Evolutionary conservation across 2,329 filamentous ascomycete species (phyloP).

Genomic region (Talaromyces sp.): DNA sequence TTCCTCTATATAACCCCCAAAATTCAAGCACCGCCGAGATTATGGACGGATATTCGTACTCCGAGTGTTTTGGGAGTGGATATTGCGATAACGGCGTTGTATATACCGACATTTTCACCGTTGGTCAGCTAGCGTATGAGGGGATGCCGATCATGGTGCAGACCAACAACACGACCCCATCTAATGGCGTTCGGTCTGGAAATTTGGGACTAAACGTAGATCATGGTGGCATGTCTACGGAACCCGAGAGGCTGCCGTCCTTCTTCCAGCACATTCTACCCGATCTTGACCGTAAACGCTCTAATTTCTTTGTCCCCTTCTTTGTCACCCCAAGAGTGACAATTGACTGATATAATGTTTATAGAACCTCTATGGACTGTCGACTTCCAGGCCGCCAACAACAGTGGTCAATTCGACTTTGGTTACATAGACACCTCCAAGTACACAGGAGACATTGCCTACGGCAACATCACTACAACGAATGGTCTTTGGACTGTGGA

Average conservation of each 20-base stretch:
- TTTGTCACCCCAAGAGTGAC: not conserved
- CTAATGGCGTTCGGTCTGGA: not conserved
- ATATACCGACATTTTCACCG: not conserved
- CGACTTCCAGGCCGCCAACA: not conserved
- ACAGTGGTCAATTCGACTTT: not conserved
- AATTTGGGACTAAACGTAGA: not conserved
- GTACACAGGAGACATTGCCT: not conserved
- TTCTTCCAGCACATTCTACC: not conserved
- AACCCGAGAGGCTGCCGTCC: not conserved
- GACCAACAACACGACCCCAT: not conserved
- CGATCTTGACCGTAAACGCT: not conserved
- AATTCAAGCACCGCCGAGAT: not conserved
- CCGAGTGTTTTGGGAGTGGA: not conserved
- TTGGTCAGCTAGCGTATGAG: not conserved
- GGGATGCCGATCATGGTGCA: not conserved
- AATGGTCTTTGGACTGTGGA: not conserved
- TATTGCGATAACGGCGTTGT: not conserved
- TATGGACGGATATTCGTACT: not conserved
- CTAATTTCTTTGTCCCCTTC: not conserved
- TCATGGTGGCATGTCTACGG: not conserved
- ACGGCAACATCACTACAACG: not conserved
- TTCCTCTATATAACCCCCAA: not conserved
- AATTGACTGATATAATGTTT: not conserved
- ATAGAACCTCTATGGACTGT: not conserved
- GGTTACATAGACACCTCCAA: not conserved